Evolutionary conservation across 495 filamentous ascomycete genomes (phyloP), one percentile per base, ranked within the genome.

Genomic region (Aspergillus bridgeri): DNA sequence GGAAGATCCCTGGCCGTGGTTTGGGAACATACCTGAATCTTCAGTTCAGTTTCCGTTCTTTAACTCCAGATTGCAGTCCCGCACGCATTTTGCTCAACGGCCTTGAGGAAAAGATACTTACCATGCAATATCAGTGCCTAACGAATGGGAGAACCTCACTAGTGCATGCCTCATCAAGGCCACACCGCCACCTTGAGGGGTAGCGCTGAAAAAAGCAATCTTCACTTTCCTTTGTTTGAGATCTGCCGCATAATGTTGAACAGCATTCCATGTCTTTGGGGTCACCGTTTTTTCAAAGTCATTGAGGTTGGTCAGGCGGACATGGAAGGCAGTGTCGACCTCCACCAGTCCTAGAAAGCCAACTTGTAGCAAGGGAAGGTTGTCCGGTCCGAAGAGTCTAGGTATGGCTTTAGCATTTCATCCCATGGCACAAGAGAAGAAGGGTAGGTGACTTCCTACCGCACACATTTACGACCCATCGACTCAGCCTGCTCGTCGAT

Each of bases 131-230:
- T 92, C 80, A 6, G 91, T 85, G 2, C 86, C 87, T 51, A 91
- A 54, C 4, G 81, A 69, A 60, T 82, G 76, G n/a, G 86, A 81
- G 56, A 92, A 89, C 46, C 91, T 79, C 25, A 92, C 79, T 21
- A 94, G 77, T 17, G 91, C 89, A 73, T 95, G 91, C 46, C 91
- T 80, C 91, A 96, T 96, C 38, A 95, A 76, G 7, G 90, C 89
- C 20, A 96, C 91, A 22, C 91, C 91, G 54, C 91, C 91, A 21
- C 91, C 91, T 65, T 95, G 89, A 1, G 91, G 90, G 1, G 91
- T 94, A 43, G 85, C 83, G 62, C 86, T 91, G 78, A 95, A 95
- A 75, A 92, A 94, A 0, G 90, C 91, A 63, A 94, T 81, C 63
- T 86, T 89, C 49, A 84, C 77, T 33, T 87, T 85, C 43, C 82